These are phyloP conservation scores for Aspergillus coremiiformis DNA, from an alignment of 495 filamentous ascomycete species.

Conservation along the genomic window DNA sequence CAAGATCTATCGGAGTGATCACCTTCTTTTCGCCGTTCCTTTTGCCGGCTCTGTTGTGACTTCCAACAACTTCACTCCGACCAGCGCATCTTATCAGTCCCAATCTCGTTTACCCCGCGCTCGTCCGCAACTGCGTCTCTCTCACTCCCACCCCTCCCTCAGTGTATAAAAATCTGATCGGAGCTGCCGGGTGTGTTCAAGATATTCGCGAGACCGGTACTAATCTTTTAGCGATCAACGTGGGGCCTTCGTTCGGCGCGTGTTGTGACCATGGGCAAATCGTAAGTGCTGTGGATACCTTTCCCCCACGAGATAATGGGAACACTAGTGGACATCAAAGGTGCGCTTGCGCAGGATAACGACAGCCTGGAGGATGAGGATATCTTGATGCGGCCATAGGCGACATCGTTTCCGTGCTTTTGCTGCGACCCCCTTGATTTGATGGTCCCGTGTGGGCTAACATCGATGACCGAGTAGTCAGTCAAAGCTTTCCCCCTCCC, in stretches of 20 bases:
- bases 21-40: too few species aligned
- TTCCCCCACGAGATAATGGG: background rate
- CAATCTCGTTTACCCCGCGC: constrained; percentile 17
- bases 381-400: background rate
- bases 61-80: too few species aligned
- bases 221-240: background rate
- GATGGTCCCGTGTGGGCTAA: background rate
- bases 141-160: constrained; percentile 24
- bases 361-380: background rate
- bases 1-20: too few species aligned
- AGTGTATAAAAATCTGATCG: constrained; percentile 11
- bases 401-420: background rate
- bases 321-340: background rate
- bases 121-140: constrained; percentile 16
- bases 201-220: background rate
- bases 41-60: too few species aligned
- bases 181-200: background rate
- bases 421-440: background rate
- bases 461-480: constrained; percentile 45
- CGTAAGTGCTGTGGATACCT: constrained; percentile 27
- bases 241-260: background rate
- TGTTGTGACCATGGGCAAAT: constrained; percentile 37
- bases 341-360: background rate
- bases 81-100: constrained; percentile 18
- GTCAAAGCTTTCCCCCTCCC: constrained; percentile 90